Evolutionary conservation across 2,329 filamentous ascomycete species (phyloP), one percentile per base, ranked within the genome.

Genomic region (Microcera coccophila): DNA sequence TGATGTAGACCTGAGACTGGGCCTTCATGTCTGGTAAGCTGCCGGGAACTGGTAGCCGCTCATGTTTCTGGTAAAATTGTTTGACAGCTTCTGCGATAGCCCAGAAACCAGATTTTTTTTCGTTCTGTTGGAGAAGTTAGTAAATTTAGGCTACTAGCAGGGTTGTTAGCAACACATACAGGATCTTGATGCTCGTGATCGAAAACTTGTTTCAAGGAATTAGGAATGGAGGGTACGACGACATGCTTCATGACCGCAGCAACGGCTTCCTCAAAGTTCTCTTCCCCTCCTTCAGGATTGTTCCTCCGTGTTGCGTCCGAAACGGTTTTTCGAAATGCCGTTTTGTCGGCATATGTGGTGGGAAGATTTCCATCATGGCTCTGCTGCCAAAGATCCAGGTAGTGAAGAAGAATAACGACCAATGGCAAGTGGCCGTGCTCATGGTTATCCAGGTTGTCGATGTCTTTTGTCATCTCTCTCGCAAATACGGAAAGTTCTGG

Each of bases 21-120:
- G 93, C 90, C 71, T 98, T 98, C 93, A 98, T 98, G 64, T 98
- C 93, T 2, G 94, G 93, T 2, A 98, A 73, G 3, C 85, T 82
- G 11, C 93, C 94, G 1, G 90, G 85, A 0, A 98, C 73, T 14
- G 93, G 93, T 4, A 98, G 75, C 20, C 84, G 76, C 7, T 75
- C 70, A 61, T 96, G 81, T 41, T 80, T 80, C 9, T 77, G 65
- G 63, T 91, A 84, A 64, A 98, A 98, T 16, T 76, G 61, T 47
- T 82, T 82, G 42, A 97, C 75, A 0, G 91, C 90, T 42, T 82
- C 76, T 8, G 87, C 86, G 53, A 96, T 91, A 47, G 90, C 68
- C 93, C 94, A 98, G 69, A 98, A 97, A 44, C 78, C 79, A 0
- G 77, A 78, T 20, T 62, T 65, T 35, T 61, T 59, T 54, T 85